These are phyloP conservation scores for Mycena vitilis DNA, from an alignment of 768 basidiomycete species.

Conservation along the genomic window DNA sequence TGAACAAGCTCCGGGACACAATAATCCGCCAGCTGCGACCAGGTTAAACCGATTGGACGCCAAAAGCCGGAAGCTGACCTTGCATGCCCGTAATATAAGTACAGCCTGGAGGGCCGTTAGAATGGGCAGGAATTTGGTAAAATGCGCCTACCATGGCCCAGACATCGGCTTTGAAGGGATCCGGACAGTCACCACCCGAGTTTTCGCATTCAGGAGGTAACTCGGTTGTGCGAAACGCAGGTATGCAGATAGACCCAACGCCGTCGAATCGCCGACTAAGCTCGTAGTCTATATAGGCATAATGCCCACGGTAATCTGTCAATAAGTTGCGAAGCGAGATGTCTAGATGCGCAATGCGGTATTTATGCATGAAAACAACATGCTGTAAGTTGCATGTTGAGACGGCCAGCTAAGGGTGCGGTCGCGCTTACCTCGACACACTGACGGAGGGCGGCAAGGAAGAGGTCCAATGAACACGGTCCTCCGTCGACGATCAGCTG, in stretches of 20 bases:
- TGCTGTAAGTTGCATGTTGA: constrained; percentile 57
- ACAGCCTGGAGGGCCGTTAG: constrained; percentile 54
- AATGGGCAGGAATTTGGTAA: neutral
- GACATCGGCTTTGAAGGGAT: constrained; percentile 80
- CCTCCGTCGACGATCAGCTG: constrained; percentile 62
- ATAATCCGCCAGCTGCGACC: constrained; percentile 64
- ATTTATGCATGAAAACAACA: constrained; percentile 74
- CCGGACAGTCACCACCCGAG: constrained; percentile 49
- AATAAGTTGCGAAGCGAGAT: constrained; percentile 78
- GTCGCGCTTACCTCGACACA: constrained; percentile 68
- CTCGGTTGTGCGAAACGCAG: constrained; percentile 68
- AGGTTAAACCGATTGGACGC: constrained; percentile 15
- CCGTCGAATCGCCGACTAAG: constrained; percentile 66
- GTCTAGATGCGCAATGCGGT: constrained; percentile 76
- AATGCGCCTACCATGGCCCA: constrained; percentile 54
- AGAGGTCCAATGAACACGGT: constrained; percentile 63
- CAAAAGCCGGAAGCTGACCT: constrained; percentile 54
- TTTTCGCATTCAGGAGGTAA: constrained; percentile 76
- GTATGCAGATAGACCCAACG: constrained; percentile 50
- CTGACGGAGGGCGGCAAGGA: constrained; percentile 70
- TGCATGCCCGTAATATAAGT: constrained; percentile 71
- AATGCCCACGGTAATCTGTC: constrained; percentile 67
- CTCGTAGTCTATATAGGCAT: constrained; percentile 83
- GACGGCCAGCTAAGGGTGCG: neutral
- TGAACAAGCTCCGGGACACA: constrained; percentile 69